Evolutionary conservation across 2,329 filamentous ascomycete species (phyloP).

Genomic region (Beauveria sp.): DNA sequence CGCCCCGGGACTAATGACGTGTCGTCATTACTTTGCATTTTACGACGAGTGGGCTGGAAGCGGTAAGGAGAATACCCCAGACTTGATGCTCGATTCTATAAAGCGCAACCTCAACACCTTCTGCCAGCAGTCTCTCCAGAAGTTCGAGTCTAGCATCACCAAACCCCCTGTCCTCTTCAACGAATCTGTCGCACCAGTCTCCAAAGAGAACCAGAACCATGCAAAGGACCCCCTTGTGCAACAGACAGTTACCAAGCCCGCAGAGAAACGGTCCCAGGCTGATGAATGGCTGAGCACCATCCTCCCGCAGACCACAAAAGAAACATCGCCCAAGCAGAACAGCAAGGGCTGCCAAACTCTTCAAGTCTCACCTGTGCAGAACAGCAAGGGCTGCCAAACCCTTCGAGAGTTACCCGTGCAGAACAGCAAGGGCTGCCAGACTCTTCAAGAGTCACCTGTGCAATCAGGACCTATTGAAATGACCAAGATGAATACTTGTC

Average conservation of each 20-base stretch:
- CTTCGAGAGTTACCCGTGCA: background rate
- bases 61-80: background rate
- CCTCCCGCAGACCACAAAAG: no score
- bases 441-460: background rate
- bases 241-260: no score
- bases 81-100: accelerated
- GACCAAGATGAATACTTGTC: background rate
- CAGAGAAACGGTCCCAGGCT: no score
- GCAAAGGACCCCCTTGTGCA: no score
- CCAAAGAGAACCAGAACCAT: no score
- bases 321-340: no score
- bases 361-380: background rate
- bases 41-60: background rate
- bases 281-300: no score
- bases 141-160: no score
- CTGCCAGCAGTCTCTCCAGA: background rate
- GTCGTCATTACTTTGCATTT: background rate
- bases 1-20: background rate
- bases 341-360: no score
- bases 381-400: background rate
- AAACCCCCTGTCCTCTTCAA: no score
- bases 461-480: background rate
- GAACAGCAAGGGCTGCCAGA: background rate
- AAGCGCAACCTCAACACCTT: background rate
- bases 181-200: no score